Evolutionary conservation across 306 rosid genomes (phyloP).

Genomic region (Alnus glutinosa): DNA sequence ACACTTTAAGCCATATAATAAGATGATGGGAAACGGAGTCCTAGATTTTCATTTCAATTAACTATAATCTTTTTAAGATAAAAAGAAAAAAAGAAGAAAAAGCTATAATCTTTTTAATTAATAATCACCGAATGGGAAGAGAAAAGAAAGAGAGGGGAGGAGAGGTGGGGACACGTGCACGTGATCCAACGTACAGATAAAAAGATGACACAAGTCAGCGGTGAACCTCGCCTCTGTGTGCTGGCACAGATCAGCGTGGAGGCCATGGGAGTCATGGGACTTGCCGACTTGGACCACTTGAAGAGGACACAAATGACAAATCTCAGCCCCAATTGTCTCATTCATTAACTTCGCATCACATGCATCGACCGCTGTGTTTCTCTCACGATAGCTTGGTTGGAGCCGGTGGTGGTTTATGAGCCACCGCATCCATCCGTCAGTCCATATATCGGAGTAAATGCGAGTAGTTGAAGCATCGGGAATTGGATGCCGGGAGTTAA

Average conservation of each 20-base stretch:
- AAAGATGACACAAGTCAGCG: constrained; percentile 35
- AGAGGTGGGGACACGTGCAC: constrained; percentile 9
- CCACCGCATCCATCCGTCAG: neutral
- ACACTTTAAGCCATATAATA: too few species aligned
- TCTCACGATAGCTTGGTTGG: neutral
- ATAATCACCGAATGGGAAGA: neutral
- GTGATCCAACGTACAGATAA: constrained; percentile 19
- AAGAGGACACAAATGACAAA: neutral
- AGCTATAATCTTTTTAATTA: too few species aligned
- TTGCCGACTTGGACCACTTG: constrained; percentile 27
- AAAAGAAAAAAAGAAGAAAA: too few species aligned
- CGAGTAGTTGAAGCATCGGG: constrained; percentile 9
- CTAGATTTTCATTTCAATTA: too few species aligned
- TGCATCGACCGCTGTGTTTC: neutral
- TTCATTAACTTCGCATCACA: constrained; percentile 48
- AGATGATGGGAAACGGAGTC: too few species aligned
- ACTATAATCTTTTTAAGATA: too few species aligned
- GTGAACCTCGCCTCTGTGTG: neutral
- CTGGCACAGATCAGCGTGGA: neutral
- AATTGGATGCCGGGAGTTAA: neutral
- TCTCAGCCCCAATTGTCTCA: constrained; percentile 18
- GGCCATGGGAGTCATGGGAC: constrained; percentile 7
- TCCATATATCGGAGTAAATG: constrained; percentile 10
- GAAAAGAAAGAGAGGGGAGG: neutral
- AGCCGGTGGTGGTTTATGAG: neutral